Base-by-base conservation (phyloP, 106 monocot species). In the Narthecium ossifragum region DNA sequence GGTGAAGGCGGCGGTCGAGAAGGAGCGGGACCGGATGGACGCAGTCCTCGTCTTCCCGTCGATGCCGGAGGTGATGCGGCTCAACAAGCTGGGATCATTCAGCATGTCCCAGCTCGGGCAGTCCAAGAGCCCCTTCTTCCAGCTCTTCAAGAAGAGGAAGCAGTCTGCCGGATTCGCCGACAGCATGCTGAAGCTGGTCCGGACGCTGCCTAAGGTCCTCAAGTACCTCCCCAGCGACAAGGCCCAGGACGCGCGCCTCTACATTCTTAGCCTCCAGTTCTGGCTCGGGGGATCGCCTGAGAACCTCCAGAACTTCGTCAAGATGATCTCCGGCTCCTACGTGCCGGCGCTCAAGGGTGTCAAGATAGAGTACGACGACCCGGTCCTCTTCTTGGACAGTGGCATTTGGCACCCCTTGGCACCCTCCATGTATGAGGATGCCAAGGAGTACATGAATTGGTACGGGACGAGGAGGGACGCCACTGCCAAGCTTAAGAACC, bases 101-200 rank as follows among this genome's bases (percentile, higher is more conserved):
- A 84, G 84, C 80, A 88, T 88, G 88, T 80, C 88, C 32, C 88
- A 88, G 77, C 73, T 88, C 11, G 88, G 88, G 17, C 88, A 88
- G 31, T 88, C 88, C 36, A 88, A 88, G 73, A 76, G 76, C 66
- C 88, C 88, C 39, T 80, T 84, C 70, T 84, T 88, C 80, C 88
- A 88, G 67, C 76, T 88, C 23, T 84, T 88, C 83, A 88, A 88
- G 73, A 55, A 65, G 36, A 70, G 70, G 61, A 88, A 88, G 61
- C 54, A 80, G 58, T 69, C 73, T 3, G 76, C 80, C 5, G 80
- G 77, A 21, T 88, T 88, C 76, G 88, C 88, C 46, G 88, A 88
- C 10, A 77, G 74, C 80, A 88, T 88, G 88, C 74, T 88, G 21
- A 88, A 88, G 77, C 84, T 88, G 13, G 88, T 88, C n/a, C 54